These are phyloP conservation scores for Rhodotorula sp. DNA, from an alignment of 1,284 basidiomycete genomes.

Conservation along the genomic window DNA sequence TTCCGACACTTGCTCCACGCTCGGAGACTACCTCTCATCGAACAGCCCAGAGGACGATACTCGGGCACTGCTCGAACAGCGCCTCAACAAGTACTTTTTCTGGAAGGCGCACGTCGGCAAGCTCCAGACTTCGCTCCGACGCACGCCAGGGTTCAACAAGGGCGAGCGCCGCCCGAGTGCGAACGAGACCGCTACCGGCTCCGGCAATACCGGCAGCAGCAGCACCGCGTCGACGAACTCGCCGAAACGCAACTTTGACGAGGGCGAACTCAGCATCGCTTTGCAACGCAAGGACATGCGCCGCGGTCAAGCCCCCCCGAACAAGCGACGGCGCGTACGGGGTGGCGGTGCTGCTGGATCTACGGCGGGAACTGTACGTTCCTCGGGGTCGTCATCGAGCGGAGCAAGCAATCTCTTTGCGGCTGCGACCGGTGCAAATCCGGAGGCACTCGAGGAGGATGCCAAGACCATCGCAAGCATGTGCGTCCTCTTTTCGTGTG, in stretches of 20 bases:
- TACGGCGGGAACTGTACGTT: slow-evolving; percentile 32
- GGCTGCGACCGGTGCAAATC: slow-evolving; percentile 59
- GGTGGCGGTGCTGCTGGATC: slow-evolving; percentile 41
- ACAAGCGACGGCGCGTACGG: slow-evolving; percentile 50
- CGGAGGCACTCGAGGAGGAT: slow-evolving; percentile 56
- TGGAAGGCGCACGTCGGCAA: slow-evolving; percentile 69
- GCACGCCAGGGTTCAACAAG: slow-evolving; percentile 16
- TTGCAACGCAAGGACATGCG: slow-evolving; percentile 66
- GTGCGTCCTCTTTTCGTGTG: slow-evolving; percentile 3
- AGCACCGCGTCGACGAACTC: background rate
- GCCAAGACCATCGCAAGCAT: slow-evolving; percentile 57
- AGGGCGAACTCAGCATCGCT: slow-evolving; percentile 55
- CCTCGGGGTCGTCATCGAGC: slow-evolving; percentile 42
- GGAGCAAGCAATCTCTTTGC: slow-evolving; percentile 36
- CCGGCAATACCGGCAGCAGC: background rate
- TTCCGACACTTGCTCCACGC: slow-evolving; percentile 66
- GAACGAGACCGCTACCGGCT: background rate
- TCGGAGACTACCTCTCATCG: slow-evolving; percentile 74
- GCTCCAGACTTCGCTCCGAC: slow-evolving; percentile 38
- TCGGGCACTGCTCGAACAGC: slow-evolving; percentile 64
- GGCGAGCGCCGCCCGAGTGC: background rate
- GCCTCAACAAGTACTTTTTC: slow-evolving; percentile 69
- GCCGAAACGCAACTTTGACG: slow-evolving; percentile 8
- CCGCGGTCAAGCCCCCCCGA: slow-evolving; percentile 44
- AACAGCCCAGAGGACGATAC: slow-evolving; percentile 56